Evolutionary conservation across 257 asterid species (phyloP).

Genomic region (Rauvolfia tetraphylla): DNA sequence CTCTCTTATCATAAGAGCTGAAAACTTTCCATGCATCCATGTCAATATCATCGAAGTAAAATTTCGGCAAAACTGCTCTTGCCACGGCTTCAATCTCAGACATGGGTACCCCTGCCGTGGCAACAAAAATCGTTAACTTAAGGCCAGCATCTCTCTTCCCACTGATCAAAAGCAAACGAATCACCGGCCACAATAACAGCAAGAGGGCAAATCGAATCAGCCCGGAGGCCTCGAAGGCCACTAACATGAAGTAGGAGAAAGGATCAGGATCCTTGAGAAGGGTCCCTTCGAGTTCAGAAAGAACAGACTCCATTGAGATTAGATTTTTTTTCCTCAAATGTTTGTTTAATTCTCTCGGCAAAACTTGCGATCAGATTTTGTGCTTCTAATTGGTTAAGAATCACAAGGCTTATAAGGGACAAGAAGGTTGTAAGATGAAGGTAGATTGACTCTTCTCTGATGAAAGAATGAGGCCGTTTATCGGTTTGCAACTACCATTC

Average conservation of each 20-base stretch:
- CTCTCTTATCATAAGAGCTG: constrained; percentile 37
- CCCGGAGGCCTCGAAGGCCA: constrained; percentile 88
- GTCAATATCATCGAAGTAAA: constrained; percentile 58
- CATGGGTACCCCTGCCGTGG: constrained; percentile 50
- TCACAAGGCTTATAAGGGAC: constrained; percentile 24
- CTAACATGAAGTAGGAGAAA: constrained; percentile 77
- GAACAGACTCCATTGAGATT: constrained; percentile 42
- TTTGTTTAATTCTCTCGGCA: constrained; percentile 7
- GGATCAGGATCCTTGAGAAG: constrained; percentile 57
- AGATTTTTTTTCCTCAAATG: background rate
- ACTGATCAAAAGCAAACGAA: constrained; percentile 41
- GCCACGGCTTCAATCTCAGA: constrained; percentile 64
- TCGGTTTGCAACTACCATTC: constrained; percentile 44
- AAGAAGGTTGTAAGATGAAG: constrained; percentile 42
- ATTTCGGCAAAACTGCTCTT: constrained; percentile 78
- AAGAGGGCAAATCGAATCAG: constrained; percentile 56
- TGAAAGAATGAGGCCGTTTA: constrained; percentile 35
- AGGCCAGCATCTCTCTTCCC: constrained; percentile 54
- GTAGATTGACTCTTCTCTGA: constrained; percentile 57
- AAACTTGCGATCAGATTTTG: background rate
- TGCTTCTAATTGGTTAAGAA: constrained; percentile 12
- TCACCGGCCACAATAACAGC: constrained; percentile 55
- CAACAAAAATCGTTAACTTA: constrained; percentile 54
- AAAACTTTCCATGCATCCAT: constrained; percentile 66
- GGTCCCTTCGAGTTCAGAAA: constrained; percentile 69